Evolutionary conservation across 352 stramenopile species (phyloP).

Genomic region (Pythium apleroticum): DNA sequence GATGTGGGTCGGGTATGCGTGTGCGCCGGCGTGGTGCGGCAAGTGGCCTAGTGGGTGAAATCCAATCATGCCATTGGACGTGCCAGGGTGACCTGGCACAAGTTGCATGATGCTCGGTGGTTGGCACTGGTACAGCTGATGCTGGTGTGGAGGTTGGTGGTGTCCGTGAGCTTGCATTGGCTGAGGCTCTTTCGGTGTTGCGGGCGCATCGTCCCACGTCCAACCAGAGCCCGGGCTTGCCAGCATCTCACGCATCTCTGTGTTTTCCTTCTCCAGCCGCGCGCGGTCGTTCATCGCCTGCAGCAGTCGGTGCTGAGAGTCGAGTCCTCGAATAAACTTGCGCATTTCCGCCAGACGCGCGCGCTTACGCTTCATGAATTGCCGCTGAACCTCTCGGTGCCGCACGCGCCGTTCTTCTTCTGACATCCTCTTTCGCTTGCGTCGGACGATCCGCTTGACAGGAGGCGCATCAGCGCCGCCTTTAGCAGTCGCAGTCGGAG

Average conservation of each 20-base stretch:
- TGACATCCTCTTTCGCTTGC: slow-evolving; percentile 22
- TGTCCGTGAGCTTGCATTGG: background rate
- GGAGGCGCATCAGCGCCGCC: background rate
- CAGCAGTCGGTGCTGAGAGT: slow-evolving; percentile 12
- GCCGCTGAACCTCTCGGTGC: slow-evolving; percentile 27
- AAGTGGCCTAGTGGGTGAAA: background rate
- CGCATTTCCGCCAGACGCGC: slow-evolving; percentile 21
- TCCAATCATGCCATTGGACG: background rate
- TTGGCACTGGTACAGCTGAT: background rate
- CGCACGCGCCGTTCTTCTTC: slow-evolving; percentile 20
- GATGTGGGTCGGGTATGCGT: background rate
- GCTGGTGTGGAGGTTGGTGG: background rate
- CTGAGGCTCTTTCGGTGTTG: background rate
- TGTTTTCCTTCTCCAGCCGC: slow-evolving; percentile 12
- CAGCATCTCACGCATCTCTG: background rate
- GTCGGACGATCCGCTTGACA: slow-evolving; percentile 18
- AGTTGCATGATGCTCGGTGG: background rate
- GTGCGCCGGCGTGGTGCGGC: background rate
- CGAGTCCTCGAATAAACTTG: slow-evolving; percentile 12
- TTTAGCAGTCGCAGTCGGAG: background rate
- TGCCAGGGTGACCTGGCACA: background rate
- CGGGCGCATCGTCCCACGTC: slow-evolving; percentile 7
- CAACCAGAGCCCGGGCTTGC: slow-evolving; percentile 10
- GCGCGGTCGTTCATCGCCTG: slow-evolving; percentile 8
- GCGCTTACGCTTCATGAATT: slow-evolving; percentile 30